Base-by-base conservation (phyloP, 148 eudicot species). In the Bassia scoparia region DNA sequence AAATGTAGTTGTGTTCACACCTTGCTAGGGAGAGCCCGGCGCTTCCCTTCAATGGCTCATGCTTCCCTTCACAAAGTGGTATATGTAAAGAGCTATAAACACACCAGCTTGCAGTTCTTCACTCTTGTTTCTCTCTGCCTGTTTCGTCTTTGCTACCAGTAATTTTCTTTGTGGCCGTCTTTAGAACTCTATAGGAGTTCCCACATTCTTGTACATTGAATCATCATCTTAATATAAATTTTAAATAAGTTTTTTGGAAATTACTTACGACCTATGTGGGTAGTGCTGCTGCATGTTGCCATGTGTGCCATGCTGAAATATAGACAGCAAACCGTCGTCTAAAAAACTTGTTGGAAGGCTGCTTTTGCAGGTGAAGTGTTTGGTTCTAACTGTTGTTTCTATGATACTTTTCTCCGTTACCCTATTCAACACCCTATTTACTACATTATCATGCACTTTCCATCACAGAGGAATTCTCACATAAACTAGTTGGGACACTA, bases 301-400 rank as follows among this genome's bases (percentile, higher is more conserved):
- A 95, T 91, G 98, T 95, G 98, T 72, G 98, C 96, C 74, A 95
- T 95, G 98, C 84, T 95, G 74, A 90, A 88, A 80, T n/a, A 95
- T 95, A 61, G 80, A 82, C 46, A 81, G 80, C 78, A 91, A 89
- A n/a, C 66, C 72, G 62, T 8, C 92, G 88, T 23, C 76, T 95
- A 88, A 80, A 86, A 88, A 89, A 74, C 94, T 95, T 60, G 98
- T 97, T 31, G 91, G 96, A 96, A 89, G 56, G 77, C 85, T 95
- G 37, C 90, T 91, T 81, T 79, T 95, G 77, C 97, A 95, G 96
- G 98, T 91, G 62, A 71, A 31, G 61, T 73, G 18, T 61, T 72
- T 23, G 46, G n/a, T n/a, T 49, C 24, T n/a, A 26, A 53, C 48
- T 17, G 46, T 53, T 61, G 59, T 46, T 21, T 23, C 21, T 17